Base-by-base conservation (phyloP, 768 basidiomycete genomes). In the Mycena galericulata region DNA sequence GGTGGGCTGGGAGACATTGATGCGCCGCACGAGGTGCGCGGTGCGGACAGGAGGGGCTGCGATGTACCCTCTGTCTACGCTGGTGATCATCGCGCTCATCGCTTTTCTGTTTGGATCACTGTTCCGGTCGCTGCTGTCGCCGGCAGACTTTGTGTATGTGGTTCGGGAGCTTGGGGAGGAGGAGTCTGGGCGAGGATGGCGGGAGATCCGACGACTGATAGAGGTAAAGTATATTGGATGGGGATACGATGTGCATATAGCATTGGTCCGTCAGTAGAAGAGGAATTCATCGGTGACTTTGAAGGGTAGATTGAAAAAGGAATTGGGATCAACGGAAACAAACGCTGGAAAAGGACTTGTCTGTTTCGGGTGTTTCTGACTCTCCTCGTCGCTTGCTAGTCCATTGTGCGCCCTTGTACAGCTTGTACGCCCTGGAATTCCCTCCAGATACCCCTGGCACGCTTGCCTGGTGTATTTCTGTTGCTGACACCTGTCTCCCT, bases 41-140 rank as follows among this genome's bases (percentile, higher is more conserved):
- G 34, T 11, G 53, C 62, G 65, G 56, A 68, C 72, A n/a, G n/a
- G n/a, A n/a, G n/a, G n/a, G 20, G 67, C 63, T 66, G 59, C 74
- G 64, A 59, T 74, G 72, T 87, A 85, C 74, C 79, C 83, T 54
- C 68, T 85, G 73, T 84, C 86, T 49, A 90, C 89, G 45, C 79
- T 97, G 65, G 75, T 98, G 72, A 82, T 95, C 67, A 88, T 92
- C 41, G 95, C 90, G 41, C 79, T 99, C 69, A 93, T 98, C 73
- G 92, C 93, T 29, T 96, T 99, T 79, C 82, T 99, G 74, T 87
- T 98, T 74, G 97, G 97, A 63, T 97, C 95, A 29, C 82, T 99
- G 62, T 81, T 98, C 68, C 89, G 97, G 62, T 95, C 94, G 20
- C 84, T 99, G 68, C 83, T 98, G 41, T 93, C 92, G 8, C 94